Percentiles rank a stretch among this genome's conserved stretches.
Conservation (phyloP, 1,284 basidiomycete genomes). For the Mycena sp. region DNA sequence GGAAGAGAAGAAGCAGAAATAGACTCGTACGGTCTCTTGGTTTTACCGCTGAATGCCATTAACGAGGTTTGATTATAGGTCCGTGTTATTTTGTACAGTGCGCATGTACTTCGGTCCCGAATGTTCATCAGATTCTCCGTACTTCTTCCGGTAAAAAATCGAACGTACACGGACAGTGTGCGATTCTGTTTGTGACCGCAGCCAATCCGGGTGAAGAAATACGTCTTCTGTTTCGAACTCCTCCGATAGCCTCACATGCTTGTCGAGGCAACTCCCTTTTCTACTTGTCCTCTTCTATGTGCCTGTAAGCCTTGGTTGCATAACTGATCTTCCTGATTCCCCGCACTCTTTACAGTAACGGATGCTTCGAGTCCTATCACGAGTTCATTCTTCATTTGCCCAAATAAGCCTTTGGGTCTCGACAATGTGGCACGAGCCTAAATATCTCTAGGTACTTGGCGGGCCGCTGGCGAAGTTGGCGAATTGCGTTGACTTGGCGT, state of each 20-base stretch:
- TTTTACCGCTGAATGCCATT: neutral
- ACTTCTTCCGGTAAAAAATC: slow-evolving; percentile 11
- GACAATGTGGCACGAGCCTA: slow-evolving; percentile 2
- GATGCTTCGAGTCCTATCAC: slow-evolving; percentile 8
- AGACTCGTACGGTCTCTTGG: neutral
- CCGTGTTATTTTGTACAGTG: neutral
- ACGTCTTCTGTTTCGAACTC: neutral
- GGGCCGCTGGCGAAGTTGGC: neutral
- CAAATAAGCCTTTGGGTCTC: neutral
- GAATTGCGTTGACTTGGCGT: neutral
- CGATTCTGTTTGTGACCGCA: slow-evolving; percentile 1
- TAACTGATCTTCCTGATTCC: slow-evolving; percentile 16
- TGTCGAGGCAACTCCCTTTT: neutral
- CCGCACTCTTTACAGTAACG: slow-evolving; percentile 3
- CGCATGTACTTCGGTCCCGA: slow-evolving; percentile 23
- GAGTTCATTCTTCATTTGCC: neutral
- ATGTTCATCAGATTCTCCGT: slow-evolving; percentile 13
- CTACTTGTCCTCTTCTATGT: slow-evolving; percentile 1
- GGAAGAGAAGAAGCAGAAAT: slow-evolving; percentile 33
- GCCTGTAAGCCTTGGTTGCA: neutral
- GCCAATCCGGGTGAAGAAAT: too few relatives aligned
- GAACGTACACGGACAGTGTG: neutral
- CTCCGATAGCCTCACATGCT: neutral
- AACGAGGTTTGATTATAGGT: slow-evolving; percentile 10
- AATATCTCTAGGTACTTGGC: neutral